phyloP scores from a whole-genome alignment of 1,284 basidiomycete species.

The Ceratobasidium papillatum region DNA sequence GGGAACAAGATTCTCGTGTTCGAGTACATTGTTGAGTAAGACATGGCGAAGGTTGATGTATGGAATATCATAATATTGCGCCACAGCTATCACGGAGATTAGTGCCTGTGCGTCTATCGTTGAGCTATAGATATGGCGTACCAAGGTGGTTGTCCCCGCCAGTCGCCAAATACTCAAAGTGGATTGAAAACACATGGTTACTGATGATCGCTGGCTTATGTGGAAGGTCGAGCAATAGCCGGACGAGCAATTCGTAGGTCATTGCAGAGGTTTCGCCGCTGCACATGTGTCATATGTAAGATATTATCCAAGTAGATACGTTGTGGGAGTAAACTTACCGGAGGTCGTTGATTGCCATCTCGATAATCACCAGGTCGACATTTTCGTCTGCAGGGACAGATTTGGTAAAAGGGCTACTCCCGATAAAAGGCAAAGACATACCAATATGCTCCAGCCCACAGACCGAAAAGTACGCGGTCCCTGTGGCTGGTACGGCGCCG shows the following conservation, averaged over 20 bases:
- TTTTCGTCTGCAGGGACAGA: slow-evolving; percentile 23
- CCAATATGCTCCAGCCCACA: slow-evolving; percentile 44
- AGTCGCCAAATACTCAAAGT: slow-evolving; percentile 41
- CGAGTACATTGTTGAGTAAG: slow-evolving; percentile 41
- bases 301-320: neutral
- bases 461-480: slow-evolving; percentile 43
- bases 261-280: slow-evolving; percentile 42
- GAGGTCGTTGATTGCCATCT: slow-evolving; percentile 45
- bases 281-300: neutral
- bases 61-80: slow-evolving; percentile 43
- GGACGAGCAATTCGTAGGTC: slow-evolving; percentile 45
- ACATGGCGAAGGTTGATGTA: slow-evolving; percentile 43
- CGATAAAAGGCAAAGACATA: neutral
- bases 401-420: slow-evolving; percentile 11
- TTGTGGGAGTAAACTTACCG: slow-evolving; percentile 21
- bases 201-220: slow-evolving; percentile 43
- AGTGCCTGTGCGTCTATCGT: too few relatives aligned
- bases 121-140: neutral
- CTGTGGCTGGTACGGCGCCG: slow-evolving; percentile 45
- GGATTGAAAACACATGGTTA: slow-evolving; percentile 41
- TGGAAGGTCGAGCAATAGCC: slow-evolving; percentile 39
- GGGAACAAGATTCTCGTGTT: slow-evolving; percentile 31
- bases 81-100: slow-evolving; percentile 30
- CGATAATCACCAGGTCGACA: slow-evolving; percentile 44
- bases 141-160: slow-evolving; percentile 45